Base-by-base conservation (phyloP, 495 filamentous ascomycete genomes). In the Annulohypoxylon bovei region DNA sequence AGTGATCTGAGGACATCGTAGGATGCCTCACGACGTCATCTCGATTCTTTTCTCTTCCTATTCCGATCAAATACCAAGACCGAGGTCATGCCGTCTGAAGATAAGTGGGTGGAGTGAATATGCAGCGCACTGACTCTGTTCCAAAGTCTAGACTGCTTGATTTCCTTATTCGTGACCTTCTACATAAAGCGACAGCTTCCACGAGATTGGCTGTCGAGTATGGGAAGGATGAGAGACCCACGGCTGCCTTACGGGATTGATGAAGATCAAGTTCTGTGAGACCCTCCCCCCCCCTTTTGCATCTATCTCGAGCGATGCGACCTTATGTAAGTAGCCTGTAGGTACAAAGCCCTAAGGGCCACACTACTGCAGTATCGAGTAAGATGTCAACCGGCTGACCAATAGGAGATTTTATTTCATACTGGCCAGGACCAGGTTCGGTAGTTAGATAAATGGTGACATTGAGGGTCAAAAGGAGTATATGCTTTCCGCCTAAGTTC, bases 61-160 rank as follows among this genome's bases (percentile, higher is more conserved):
- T 52, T 53, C 30, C 25, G 32, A 46, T 60, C 25, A 37, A 52
- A 49, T 23, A 53, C 50, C 57, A 62, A 66, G 62, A 30, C 68
- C 68, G 68, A 67, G 35, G 69, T 67, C 46, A n/a, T 60, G 52
- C 69, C 52, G 59, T n/a, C 54, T 14, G 25, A 72, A 53, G 30
- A 30, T 27, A 61, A 65, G 37, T 46, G 7, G 32, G 65, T 65
- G 65, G 65, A 65, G 64, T 44, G 58, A 44, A 53, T 47, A 72
- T 68, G 70, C 70, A 68, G 25, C 37, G 65, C 65, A 72, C 64
- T 60, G 63, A 59, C 68, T 46, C 32, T 37, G 27, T 57, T n/a
- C 53, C 55, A 59, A 5, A 56, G 16, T 56, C 47, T 20, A 40
- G 46, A 58, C 33, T 63, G 9, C 46, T 44, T 30, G 33, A 23